Conservation (phyloP, 1,284 basidiomycete species). For the Austroboletus novae-zelandiae region DNA sequence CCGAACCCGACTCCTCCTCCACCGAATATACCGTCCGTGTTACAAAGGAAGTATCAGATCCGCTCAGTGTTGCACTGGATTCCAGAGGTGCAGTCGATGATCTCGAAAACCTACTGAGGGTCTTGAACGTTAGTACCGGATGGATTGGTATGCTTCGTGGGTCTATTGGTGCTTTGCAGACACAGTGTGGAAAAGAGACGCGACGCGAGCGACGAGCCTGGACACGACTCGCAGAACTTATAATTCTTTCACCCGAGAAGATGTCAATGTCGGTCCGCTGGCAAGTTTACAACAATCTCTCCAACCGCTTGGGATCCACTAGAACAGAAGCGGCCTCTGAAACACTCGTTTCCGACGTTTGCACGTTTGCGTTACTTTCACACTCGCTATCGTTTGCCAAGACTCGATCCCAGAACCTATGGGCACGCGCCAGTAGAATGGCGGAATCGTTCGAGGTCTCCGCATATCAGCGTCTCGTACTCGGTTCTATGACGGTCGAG, state of each 20-base stretch:
- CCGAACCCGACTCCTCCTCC: slow-evolving; percentile 32
- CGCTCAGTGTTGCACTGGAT: slow-evolving; percentile 36
- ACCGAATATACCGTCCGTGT: slow-evolving; percentile 28
- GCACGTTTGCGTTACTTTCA: slow-evolving; percentile 56
- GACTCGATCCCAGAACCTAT: slow-evolving; percentile 39
- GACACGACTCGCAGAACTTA: slow-evolving; percentile 51
- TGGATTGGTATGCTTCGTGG: slow-evolving; percentile 39
- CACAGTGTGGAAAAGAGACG: slow-evolving; percentile 36
- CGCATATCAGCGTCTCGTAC: slow-evolving; percentile 53
- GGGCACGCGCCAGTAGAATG: slow-evolving; percentile 37
- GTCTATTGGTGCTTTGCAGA: slow-evolving; percentile 24
- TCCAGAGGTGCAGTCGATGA: slow-evolving; percentile 40
- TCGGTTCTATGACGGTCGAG: slow-evolving; percentile 49
- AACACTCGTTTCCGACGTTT: slow-evolving; percentile 45
- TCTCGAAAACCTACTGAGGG: slow-evolving; percentile 36
- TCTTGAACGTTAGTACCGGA: slow-evolving; percentile 42
- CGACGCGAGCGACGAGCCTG: slow-evolving; percentile 51
- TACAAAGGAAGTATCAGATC: slow-evolving; percentile 20
- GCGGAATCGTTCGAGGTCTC: slow-evolving; percentile 31
- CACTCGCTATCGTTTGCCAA: slow-evolving; percentile 33
- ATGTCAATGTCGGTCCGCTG: slow-evolving; percentile 18
- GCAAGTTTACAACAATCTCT: slow-evolving; percentile 19
- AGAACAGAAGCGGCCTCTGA: slow-evolving; percentile 10
- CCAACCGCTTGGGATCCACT: slow-evolving; percentile 34
- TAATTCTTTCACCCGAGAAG: slow-evolving; percentile 41